Conservation (phyloP, 2,329 filamentous ascomycete species). For the Byssothecium circinans region DNA sequence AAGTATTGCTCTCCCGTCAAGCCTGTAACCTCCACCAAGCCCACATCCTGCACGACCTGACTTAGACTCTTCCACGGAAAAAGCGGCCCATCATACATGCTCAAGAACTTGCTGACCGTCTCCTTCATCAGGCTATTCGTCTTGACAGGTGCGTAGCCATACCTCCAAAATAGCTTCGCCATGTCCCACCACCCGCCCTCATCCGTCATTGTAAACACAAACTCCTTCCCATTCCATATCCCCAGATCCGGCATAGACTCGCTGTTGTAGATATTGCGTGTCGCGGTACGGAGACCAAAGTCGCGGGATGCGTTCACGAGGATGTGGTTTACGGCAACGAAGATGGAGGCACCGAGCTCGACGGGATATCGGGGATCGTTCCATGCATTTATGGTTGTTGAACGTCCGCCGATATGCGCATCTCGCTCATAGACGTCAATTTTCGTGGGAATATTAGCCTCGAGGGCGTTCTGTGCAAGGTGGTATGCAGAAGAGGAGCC, state of each 20-base stretch:
- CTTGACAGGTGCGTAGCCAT: conserved; percentile 75
- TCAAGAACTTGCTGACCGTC: conserved; percentile 72
- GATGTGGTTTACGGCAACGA: conserved; percentile 82
- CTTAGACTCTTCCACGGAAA: conserved; percentile 85
- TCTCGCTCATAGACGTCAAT: conserved; percentile 88
- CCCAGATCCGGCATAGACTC: conserved; percentile 57
- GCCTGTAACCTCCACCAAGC: conserved; percentile 65
- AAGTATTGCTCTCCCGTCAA: conserved; percentile 76
- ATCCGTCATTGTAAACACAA: conserved; percentile 68
- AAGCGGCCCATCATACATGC: conserved; percentile 76
- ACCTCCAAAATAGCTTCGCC: conserved; percentile 79
- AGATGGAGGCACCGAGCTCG: conserved; percentile 90
- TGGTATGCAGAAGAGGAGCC: conserved; percentile 87
- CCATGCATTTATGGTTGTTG: conserved; percentile 80
- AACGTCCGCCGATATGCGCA: conserved; percentile 77
- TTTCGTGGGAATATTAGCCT: conserved; percentile 64
- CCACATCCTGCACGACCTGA: conserved; percentile 66
- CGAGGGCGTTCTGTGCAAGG: conserved; percentile 69
- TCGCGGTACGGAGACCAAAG: conserved; percentile 65
- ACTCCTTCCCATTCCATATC: conserved; percentile 79
- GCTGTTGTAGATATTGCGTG: conserved; percentile 43
- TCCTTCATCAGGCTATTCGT: conserved; percentile 72
- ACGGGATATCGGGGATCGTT: conserved; percentile 67
- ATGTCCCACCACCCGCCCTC: conserved; percentile 76
- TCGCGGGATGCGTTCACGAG: conserved; percentile 70